Evolutionary conservation across 2,329 filamentous ascomycete genomes (phyloP).

Genomic region (Fusarium hainanense): DNA sequence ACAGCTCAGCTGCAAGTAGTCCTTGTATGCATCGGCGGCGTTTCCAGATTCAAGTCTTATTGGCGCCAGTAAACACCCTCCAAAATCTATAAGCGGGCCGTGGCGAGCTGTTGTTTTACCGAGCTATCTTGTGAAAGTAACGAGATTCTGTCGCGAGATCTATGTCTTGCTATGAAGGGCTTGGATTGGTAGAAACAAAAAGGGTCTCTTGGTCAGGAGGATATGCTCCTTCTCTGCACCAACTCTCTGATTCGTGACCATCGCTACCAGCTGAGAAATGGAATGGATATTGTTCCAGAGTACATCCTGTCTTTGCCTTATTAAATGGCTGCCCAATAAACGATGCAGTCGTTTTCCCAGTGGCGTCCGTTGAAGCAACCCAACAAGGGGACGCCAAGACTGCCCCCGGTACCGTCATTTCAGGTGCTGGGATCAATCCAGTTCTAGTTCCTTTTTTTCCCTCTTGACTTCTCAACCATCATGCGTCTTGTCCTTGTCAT

Average conservation of each 20-base stretch:
- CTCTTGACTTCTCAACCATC: slow-evolving; percentile 25
- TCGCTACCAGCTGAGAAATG: background rate
- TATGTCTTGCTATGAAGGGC: background rate
- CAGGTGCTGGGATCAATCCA: slow-evolving; percentile 26
- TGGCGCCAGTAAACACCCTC: slow-evolving; percentile 14
- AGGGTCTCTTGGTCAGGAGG: no score
- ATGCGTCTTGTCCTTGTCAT: slow-evolving; percentile 19
- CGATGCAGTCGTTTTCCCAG: slow-evolving; percentile 13
- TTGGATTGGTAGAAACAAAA: background rate
- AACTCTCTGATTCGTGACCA: no score
- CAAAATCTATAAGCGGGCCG: slow-evolving; percentile 32
- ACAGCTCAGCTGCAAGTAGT: slow-evolving; percentile 12
- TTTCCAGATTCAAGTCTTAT: slow-evolving; percentile 20
- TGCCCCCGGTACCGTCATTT: slow-evolving; percentile 38
- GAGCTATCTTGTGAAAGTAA: slow-evolving; percentile 17
- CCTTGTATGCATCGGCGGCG: slow-evolving; percentile 21
- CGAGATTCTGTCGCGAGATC: background rate
- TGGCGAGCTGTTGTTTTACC: slow-evolving; percentile 29
- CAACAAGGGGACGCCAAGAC: slow-evolving; percentile 37
- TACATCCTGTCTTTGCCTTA: slow-evolving; percentile 4
- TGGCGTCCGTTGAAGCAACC: slow-evolving; percentile 32
- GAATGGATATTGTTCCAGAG: background rate
- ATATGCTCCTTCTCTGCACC: background rate
- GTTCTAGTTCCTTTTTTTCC: slow-evolving; percentile 1
- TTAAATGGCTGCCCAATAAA: slow-evolving; percentile 23